These are phyloP conservation scores for Alternaria conjuncta DNA, from an alignment of 2,329 filamentous ascomycete genomes.

Conservation along the genomic window DNA sequence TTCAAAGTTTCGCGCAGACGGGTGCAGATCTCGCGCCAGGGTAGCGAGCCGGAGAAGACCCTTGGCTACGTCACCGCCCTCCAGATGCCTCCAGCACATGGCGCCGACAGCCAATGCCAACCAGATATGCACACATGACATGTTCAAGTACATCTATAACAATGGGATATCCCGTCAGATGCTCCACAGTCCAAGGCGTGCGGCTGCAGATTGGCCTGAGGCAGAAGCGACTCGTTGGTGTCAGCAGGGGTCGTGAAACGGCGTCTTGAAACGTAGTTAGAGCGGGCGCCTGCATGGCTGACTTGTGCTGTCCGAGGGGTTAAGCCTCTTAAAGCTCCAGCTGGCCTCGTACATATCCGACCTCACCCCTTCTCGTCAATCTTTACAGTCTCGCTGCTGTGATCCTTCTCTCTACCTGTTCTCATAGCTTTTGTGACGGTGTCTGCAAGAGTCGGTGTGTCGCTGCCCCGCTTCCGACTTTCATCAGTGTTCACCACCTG, in stretches of 20 bases:
- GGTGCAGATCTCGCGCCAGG: constrained; percentile 12
- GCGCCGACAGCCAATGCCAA: background rate
- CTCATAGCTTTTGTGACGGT: constrained; percentile 8
- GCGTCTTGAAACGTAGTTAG: constrained; percentile 40
- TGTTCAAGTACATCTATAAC: background rate
- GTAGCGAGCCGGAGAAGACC: constrained; percentile 12
- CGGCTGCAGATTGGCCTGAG: constrained; percentile 23
- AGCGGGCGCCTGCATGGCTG: constrained; percentile 44
- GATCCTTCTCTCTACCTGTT: background rate
- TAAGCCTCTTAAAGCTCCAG: constrained; percentile 28
- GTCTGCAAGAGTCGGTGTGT: background rate
- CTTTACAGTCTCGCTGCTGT: constrained; percentile 8
- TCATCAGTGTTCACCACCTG: background rate
- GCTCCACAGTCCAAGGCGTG: background rate
- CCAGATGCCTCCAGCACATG: background rate
- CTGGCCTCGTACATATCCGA: constrained; percentile 25
- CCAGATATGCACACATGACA: background rate
- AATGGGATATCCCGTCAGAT: background rate
- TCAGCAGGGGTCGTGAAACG: constrained; percentile 47
- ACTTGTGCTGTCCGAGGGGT: constrained; percentile 24
- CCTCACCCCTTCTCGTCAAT: constrained; percentile 27
- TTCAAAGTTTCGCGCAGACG: constrained; percentile 11
- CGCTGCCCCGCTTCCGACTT: constrained; percentile 10
- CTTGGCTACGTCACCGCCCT: constrained; percentile 10
- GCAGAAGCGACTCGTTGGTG: constrained; percentile 32